Conservation (phyloP, 2,329 filamentous ascomycete species). For the Diaporthe sp. region DNA sequence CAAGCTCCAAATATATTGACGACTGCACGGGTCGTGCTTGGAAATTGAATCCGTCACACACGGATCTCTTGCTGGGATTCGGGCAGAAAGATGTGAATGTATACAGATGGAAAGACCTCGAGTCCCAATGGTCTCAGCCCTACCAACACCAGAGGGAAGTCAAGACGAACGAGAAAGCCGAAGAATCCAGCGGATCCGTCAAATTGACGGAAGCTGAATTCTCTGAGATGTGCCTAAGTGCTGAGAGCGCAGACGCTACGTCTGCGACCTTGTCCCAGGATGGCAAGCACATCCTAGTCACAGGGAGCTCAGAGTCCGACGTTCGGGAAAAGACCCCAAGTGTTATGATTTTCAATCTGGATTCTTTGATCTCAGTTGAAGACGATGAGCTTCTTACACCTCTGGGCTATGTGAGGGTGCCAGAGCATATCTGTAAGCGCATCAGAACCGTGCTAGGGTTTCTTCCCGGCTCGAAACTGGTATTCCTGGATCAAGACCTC, state of each 20-base stretch:
- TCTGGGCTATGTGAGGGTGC: background rate
- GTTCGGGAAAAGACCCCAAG: background rate
- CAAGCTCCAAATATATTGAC: background rate
- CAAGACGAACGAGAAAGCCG: too few species aligned
- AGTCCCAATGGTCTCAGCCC: background rate
- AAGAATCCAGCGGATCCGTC: background rate
- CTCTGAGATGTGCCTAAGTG: background rate
- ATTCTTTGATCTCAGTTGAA: background rate
- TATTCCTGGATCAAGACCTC: background rate
- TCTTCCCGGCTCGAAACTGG: background rate
- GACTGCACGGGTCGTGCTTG: background rate
- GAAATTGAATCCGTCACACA: background rate
- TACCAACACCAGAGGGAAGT: background rate
- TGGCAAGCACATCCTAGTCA: background rate
- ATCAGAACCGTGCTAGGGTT: background rate
- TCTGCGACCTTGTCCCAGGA: background rate
- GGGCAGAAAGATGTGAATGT: background rate
- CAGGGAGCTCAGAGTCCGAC: background rate
- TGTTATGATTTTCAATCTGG: background rate
- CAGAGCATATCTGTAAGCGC: background rate
- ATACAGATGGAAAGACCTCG: background rate
- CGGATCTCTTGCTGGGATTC: background rate
- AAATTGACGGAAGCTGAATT: background rate
- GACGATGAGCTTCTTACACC: accelerated
- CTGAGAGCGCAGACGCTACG: background rate